Base-by-base conservation (phyloP, 2,329 filamentous ascomycete genomes). In the Albifimbria verrucaria region DNA sequence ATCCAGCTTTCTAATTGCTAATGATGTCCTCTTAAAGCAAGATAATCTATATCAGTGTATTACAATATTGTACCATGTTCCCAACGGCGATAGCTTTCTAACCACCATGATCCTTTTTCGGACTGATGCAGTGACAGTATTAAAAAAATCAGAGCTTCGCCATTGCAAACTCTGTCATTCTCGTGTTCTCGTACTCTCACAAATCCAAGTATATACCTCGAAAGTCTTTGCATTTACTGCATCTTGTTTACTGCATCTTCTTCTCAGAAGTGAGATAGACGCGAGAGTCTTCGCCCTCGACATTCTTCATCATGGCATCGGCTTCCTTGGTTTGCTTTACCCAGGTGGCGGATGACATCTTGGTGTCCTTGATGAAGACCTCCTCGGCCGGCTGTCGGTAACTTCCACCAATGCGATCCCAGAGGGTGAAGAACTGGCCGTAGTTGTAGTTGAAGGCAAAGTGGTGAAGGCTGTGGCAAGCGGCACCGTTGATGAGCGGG, bases 381-480 rank as follows among this genome's bases (percentile, higher is more conserved):
- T 48, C 46, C 23, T 25, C 23, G 10, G 23, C 23, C 5, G 46
- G 46, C 17, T 15, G n/a, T 21, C 46, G 46, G 25, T 48, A 28
- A 17, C 23, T 28, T 20, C 25, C 46, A 21, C 24, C 24, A 20
- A 28, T 28, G 15, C 18, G 24, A 28, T 48, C 46, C 25, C 23
- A 25, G 6, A 25, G 25, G 55, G 74, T 77, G 56, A 77, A 77
- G 62, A 76, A 77, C 63, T 77, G 74, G 54, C 74, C 74, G 62
- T 77, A 77, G 65, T 77, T 77, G 71, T 72, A 71, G 55, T 71
- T 77, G 61, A 77, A 77, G 65, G 76, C 77, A 62, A 77, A 73
- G 65, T 77, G 75, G 62, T 77, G 75, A 26, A 77, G 66, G 4
- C 74, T 76, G 67, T 77, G 75, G 62, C 76, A 73, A 11, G 75